Base-by-base conservation (phyloP, 2,329 filamentous ascomycete genomes). In the Neofusicoccum umdonicola region DNA sequence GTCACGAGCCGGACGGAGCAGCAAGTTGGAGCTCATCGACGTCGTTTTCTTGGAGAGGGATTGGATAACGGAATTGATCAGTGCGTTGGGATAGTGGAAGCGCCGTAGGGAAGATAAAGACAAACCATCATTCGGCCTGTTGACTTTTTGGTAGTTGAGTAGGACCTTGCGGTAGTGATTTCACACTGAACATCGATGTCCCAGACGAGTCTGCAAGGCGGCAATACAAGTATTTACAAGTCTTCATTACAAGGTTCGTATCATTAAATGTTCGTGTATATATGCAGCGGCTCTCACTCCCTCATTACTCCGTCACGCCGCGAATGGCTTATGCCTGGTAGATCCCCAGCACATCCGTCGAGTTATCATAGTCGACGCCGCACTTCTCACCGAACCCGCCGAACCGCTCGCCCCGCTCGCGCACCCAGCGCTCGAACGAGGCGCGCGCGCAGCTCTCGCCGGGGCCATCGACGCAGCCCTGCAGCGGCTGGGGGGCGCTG, bases 381-480 rank as follows among this genome's bases (percentile, higher is more conserved):
- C 82, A 84, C 64, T 72, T 74, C 65, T 76, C 71, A 2, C 77
- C 76, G 68, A 73, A 84, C 3, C 76, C 76, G 15, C 80, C 80
- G 62, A 82, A 81, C 45, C 77, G 68, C 41, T 79, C 72, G 0
- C 77, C 80, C n/a, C 80, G 75, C 35, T 74, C 72, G 17, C 75
- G 67, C 2, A 85, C 70, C 64, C 81, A 82, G 0, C 76, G 71
- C 35, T 75, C 66, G 69, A 85, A 84, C 3, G 73, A 71, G 17
- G 73, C 72, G 48, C 76, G 76, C 1, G 76, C 78, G 68, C 84
- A 86, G 68, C 81, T 84, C 69, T 81, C 81, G 7, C 80, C 78
- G 2, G 83, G 83, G 0, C 83, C 83, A 68, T 83, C 80, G 27
- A 72, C 73, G 70, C 84, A 85, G 1, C 74, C 78, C 2, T 79